These are phyloP conservation scores for Penicillium manginii DNA, from an alignment of 495 filamentous ascomycete genomes.

Conservation along the genomic window DNA sequence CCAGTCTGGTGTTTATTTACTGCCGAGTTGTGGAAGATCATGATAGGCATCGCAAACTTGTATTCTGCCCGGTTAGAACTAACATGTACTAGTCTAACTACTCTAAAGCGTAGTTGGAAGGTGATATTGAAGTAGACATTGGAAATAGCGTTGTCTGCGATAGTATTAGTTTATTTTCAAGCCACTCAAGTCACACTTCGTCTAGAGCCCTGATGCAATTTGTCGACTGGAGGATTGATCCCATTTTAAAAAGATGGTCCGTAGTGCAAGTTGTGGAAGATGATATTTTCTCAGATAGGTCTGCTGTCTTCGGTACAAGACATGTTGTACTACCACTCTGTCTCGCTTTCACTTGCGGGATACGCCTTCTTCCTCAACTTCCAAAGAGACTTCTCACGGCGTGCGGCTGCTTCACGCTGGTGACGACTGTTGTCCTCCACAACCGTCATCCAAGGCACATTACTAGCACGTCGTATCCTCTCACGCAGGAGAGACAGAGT, in stretches of 20 bases:
- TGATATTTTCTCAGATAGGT: too few relatives aligned
- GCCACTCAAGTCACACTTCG: too few relatives aligned
- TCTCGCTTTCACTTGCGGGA: slow-evolving; percentile 46
- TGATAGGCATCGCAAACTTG: not conserved
- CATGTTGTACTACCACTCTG: slow-evolving; percentile 35
- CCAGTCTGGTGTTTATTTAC: not conserved
- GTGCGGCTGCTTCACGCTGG: slow-evolving; percentile 35
- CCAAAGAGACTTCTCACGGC: slow-evolving; percentile 46
- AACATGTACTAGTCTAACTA: too few relatives aligned
- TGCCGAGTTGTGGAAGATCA: not conserved
- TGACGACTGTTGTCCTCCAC: slow-evolving; percentile 42
- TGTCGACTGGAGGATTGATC: not conserved
- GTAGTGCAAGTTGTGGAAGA: too few relatives aligned
- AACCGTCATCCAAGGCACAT: slow-evolving; percentile 53
- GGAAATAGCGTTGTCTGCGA: too few relatives aligned
- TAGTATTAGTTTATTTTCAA: too few relatives aligned
- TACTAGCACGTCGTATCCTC: slow-evolving; percentile 43
- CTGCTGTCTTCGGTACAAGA: not conserved
- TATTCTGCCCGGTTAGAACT: too few relatives aligned
- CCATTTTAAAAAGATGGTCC: too few relatives aligned
- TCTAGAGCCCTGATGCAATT: not conserved
- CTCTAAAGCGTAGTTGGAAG: too few relatives aligned
- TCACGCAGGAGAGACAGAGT: slow-evolving; percentile 34
- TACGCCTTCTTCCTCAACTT: slow-evolving; percentile 52
- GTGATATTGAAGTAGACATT: too few relatives aligned